phyloP scores from a whole-genome alignment of 1,284 basidiomycete species.

The Grifola frondosa region DNA sequence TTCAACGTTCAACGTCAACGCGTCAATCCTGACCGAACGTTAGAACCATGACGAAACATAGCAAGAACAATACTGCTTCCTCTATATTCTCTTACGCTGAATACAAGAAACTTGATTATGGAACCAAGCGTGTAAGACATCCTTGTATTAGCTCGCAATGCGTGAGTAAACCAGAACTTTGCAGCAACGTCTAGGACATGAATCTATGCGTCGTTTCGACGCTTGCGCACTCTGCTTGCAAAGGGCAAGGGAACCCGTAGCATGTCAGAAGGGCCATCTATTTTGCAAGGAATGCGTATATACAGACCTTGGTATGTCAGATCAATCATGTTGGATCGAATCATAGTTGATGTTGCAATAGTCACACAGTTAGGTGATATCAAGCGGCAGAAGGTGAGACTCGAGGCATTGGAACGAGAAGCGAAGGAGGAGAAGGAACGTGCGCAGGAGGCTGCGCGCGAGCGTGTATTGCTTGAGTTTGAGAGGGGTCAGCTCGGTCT shows the following conservation, averaged over 20 bases:
- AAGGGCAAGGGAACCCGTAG: slow-evolving; percentile 74
- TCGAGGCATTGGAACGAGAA: slow-evolving; percentile 73
- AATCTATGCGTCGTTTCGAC: slow-evolving; percentile 88
- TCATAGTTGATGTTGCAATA: slow-evolving; percentile 30
- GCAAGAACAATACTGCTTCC: slow-evolving; percentile 86
- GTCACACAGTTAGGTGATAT: slow-evolving; percentile 90
- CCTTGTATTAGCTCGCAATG: neutral
- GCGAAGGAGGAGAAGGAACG: slow-evolving; percentile 70
- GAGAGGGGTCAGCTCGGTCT: slow-evolving; percentile 79
- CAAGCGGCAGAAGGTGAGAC: slow-evolving; percentile 76
- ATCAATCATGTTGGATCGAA: neutral
- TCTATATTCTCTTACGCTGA: slow-evolving; percentile 87
- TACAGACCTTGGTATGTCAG: slow-evolving; percentile 65
- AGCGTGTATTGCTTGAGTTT: slow-evolving; percentile 84
- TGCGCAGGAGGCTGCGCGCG: slow-evolving; percentile 72
- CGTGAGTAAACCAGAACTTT: slow-evolving; percentile 13
- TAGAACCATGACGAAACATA: slow-evolving; percentile 75
- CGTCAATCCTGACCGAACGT: too few relatives aligned
- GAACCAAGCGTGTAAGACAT: slow-evolving; percentile 64
- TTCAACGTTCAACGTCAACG: too few relatives aligned
- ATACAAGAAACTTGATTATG: slow-evolving; percentile 80
- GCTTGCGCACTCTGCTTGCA: slow-evolving; percentile 85
- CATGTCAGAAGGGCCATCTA: slow-evolving; percentile 83
- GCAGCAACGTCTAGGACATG: slow-evolving; percentile 83
- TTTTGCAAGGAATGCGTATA: slow-evolving; percentile 90